Conservation (phyloP, 2,329 filamentous ascomycete genomes). For the Scolecobasidium constrictum region DNA sequence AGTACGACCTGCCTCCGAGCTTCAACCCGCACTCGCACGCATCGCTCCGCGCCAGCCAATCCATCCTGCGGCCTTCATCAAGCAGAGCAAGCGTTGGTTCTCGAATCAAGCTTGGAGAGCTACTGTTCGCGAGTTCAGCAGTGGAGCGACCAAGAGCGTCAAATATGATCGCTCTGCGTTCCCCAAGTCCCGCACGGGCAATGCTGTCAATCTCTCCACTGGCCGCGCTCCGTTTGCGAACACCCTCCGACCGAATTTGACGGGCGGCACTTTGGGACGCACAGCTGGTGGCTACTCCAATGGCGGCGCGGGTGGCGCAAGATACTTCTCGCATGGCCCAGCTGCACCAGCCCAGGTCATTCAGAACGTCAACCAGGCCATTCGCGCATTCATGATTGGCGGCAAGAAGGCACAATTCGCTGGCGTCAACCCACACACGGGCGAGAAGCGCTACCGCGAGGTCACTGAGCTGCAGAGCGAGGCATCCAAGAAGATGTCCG, state of each 20-base stretch:
- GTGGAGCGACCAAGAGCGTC: constrained; percentile 18
- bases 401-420: constrained; percentile 84
- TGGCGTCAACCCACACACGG: constrained; percentile 54
- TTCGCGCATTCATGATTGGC: constrained; percentile 85
- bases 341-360: constrained; percentile 81
- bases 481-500: constrained; percentile 53
- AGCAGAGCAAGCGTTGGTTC: constrained; percentile 54
- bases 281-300: constrained; percentile 82
- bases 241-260: constrained; percentile 82
- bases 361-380: constrained; percentile 87
- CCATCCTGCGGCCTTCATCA: constrained; percentile 50
- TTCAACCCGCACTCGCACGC: constrained; percentile 50
- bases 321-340: constrained; percentile 85
- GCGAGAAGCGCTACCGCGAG: constrained; percentile 68
- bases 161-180: constrained; percentile 42
- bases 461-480: constrained; percentile 68
- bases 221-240: constrained; percentile 77
- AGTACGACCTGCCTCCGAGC: constrained; percentile 33
- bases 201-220: constrained; percentile 51
- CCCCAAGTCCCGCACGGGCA: constrained; percentile 44
- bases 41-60: constrained; percentile 46
- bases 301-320: constrained; percentile 61
- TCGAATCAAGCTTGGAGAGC: constrained; percentile 44
- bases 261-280: constrained; percentile 72
- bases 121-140: constrained; percentile 23